A percentile compares a stretch with the other conserved stretches of the same genome.
Evolutionary conservation across 306 rosid species (phyloP).

Genomic region (Psophocarpus tetragonolobus): DNA sequence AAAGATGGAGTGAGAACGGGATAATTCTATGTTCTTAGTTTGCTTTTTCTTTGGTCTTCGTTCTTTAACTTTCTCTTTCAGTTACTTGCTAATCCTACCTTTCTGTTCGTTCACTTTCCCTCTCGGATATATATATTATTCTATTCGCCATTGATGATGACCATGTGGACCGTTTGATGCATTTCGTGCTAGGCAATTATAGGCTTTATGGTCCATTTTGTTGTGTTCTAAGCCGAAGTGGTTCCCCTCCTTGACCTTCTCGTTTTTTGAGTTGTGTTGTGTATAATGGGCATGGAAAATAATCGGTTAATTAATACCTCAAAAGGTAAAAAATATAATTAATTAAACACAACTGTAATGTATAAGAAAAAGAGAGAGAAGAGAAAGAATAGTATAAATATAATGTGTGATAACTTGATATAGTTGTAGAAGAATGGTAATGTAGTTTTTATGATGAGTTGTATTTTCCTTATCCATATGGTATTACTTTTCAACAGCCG

Average conservation of each 20-base stretch:
- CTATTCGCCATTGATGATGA: not conserved
- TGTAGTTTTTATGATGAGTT: too few species aligned
- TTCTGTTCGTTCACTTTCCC: slow-evolving; percentile 37
- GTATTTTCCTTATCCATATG: not conserved
- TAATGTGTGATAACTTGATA: too few species aligned
- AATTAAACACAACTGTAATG: too few species aligned
- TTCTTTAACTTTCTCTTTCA: slow-evolving; percentile 36
- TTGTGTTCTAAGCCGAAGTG: not conserved
- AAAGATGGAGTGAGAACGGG: slow-evolving; percentile 55
- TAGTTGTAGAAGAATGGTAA: too few species aligned
- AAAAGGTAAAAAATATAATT: not conserved
- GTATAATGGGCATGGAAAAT: not conserved
- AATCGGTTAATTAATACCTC: not conserved
- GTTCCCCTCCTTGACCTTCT: not conserved
- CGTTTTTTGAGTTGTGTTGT: not conserved
- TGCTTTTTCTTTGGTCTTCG: slow-evolving; percentile 39
- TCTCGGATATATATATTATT: not conserved
- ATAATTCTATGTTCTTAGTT: slow-evolving; percentile 57
- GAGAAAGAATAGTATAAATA: too few species aligned
- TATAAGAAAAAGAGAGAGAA: too few species aligned
- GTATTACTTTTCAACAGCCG: not conserved
- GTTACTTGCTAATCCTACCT: slow-evolving; percentile 41
- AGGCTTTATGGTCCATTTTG: not conserved
- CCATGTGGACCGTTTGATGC: slow-evolving; percentile 24
- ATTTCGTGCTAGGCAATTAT: not conserved